phyloP scores from a whole-genome alignment of 805 yeast genomes.

The Metschnikowia aberdeeniae region DNA sequence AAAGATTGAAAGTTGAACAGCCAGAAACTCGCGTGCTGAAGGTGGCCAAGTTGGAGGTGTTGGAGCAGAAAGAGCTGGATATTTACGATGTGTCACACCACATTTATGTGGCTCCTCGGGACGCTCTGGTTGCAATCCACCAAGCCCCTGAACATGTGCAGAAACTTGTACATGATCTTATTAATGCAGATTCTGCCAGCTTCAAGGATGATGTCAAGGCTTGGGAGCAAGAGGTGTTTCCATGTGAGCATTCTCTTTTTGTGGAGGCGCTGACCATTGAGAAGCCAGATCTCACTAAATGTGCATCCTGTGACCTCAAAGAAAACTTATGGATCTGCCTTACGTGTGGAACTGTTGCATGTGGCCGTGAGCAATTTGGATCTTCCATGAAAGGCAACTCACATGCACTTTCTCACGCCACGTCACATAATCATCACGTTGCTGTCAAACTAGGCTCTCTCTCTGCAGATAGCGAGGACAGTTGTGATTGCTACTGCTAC shows the following conservation, averaged over 20 bases:
- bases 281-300: constrained; percentile 36
- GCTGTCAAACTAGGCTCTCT: constrained; percentile 91
- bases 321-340: constrained; percentile 92
- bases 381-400: constrained; percentile 85
- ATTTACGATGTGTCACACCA: constrained; percentile 45
- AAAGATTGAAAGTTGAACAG: constrained; percentile 39
- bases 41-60: constrained; percentile 63
- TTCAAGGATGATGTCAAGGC: constrained; percentile 70
- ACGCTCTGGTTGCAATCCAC: constrained; percentile 23
- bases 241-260: constrained; percentile 74
- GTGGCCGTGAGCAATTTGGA: constrained; percentile 94
- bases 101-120: constrained; percentile 37
- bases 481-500: constrained; percentile 85
- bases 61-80: constrained; percentile 59
- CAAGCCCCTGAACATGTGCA: constrained; percentile 22
- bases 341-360: constrained; percentile 85
- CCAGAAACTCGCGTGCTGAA: constrained; percentile 29
- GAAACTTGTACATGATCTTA: constrained; percentile 40
- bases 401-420: constrained; percentile 77
- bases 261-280: constrained; percentile 41
- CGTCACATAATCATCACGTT: constrained; percentile 59
- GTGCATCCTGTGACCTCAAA: constrained; percentile 57
- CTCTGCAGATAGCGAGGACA: constrained; percentile 53
- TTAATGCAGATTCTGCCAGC: constrained; percentile 55
- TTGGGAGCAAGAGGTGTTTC: constrained; percentile 84